Conservation (phyloP, 768 basidiomycete species). For the Suillus subalutaceus region DNA sequence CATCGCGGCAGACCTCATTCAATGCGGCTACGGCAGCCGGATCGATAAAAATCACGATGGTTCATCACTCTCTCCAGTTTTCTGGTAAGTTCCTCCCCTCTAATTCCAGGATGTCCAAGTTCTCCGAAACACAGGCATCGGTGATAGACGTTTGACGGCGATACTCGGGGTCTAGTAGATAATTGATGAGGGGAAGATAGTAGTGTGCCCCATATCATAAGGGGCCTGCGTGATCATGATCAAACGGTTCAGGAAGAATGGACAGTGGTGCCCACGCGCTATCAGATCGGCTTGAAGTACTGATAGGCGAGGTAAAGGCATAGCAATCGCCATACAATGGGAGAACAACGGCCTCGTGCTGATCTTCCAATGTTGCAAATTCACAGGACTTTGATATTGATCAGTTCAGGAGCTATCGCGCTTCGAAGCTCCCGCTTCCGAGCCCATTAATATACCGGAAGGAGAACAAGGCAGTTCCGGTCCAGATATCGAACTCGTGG, state of each 20-base stretch:
- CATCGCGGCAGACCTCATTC: not conserved
- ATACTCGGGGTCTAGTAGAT: not conserved
- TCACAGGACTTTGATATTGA: not conserved
- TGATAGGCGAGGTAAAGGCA: not conserved
- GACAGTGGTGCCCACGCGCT: not conserved
- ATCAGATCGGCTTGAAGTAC: not conserved
- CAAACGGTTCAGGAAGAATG: not conserved
- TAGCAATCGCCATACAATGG: not conserved
- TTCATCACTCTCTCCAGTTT: not conserved
- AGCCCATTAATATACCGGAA: conserved; percentile 1
- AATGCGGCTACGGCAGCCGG: not conserved
- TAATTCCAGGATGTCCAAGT: not conserved
- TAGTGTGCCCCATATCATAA: not conserved
- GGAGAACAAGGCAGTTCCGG: not conserved
- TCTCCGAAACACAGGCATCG: not conserved
- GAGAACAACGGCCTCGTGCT: not conserved
- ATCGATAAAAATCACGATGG: not conserved
- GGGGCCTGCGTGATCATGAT: not conserved
- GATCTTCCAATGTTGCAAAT: not conserved
- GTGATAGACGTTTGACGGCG: not conserved
- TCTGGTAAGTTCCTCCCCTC: not conserved
- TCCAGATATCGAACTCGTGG: conserved; percentile 7
- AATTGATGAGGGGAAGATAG: not conserved
- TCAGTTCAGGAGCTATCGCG: not conserved
- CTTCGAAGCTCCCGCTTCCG: not conserved